phyloP scores from a whole-genome alignment of 208 protist species.

The Acanthamoeba sp. region DNA sequence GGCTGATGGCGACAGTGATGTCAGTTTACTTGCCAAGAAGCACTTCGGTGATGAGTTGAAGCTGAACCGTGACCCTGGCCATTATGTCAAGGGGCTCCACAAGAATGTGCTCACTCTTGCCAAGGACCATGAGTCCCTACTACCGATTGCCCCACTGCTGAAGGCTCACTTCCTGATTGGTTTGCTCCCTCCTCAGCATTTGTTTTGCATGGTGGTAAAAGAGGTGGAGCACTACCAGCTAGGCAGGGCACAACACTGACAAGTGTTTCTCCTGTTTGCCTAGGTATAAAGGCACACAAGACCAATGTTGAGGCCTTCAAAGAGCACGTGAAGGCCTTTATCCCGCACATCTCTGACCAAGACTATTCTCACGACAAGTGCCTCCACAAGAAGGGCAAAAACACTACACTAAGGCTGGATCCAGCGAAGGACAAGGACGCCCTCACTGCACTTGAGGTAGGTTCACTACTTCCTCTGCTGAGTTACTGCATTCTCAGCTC shows the following conservation, averaged over 20 bases:
- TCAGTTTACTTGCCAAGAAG: not conserved
- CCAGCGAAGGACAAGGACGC: not conserved
- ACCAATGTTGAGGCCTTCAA: too few species aligned
- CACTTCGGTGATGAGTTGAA: not conserved
- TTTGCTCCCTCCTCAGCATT: slow-evolving; percentile 2
- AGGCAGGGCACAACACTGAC: not conserved
- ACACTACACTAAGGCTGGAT: not conserved
- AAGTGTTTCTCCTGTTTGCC: too few species aligned
- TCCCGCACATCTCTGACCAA: too few species aligned
- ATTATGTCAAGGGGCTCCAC: not conserved
- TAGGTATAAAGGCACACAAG: too few species aligned
- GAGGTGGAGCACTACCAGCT: too few species aligned
- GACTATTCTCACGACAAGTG: too few species aligned
- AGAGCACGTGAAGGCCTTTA: too few species aligned
- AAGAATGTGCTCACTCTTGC: not conserved
- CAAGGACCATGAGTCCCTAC: not conserved
- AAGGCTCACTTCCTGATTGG: slow-evolving; percentile 21
- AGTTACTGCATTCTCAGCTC: too few species aligned
- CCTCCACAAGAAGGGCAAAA: too few species aligned
- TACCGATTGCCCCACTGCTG: not conserved
- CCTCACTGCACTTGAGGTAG: not conserved
- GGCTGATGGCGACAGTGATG: not conserved
- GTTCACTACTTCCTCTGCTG: too few species aligned
- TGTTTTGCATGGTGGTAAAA: too few species aligned
- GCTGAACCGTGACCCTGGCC: not conserved